Conservation (phyloP, 2,329 filamentous ascomycete genomes). For the Penicillium hesseltinei region DNA sequence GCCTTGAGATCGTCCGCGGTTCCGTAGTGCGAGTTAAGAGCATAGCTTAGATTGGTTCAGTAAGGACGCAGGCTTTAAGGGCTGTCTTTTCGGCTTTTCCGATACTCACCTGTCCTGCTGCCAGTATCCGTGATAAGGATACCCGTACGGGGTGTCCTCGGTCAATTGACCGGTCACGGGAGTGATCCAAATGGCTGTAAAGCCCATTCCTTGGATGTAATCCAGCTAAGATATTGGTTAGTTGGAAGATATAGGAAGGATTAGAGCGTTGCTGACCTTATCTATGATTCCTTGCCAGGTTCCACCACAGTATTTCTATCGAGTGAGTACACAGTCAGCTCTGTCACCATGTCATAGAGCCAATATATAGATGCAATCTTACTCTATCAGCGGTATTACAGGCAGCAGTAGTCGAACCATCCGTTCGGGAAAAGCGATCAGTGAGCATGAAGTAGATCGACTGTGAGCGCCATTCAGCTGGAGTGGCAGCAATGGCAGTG, state of each 20-base stretch:
- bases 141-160: slow-evolving; percentile 37
- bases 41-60: slow-evolving; percentile 32
- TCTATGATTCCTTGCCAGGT: slow-evolving; percentile 49
- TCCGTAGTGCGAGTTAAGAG: slow-evolving; percentile 60
- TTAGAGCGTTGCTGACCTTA: slow-evolving; percentile 20
- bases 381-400: slow-evolving; percentile 31
- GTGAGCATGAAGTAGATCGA: slow-evolving; percentile 49
- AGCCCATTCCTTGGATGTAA: slow-evolving; percentile 51
- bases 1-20: slow-evolving; percentile 58
- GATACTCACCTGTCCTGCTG: slow-evolving; percentile 46
- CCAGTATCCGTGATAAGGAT: slow-evolving; percentile 53
- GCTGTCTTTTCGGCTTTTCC: background rate
- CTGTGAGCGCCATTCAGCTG: slow-evolving; percentile 41
- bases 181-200: slow-evolving; percentile 52
- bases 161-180: slow-evolving; percentile 44
- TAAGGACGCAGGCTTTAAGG: background rate
- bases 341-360: background rate
- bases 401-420: slow-evolving; percentile 37
- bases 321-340: background rate
- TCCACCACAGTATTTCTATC: slow-evolving; percentile 42
- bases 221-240: slow-evolving; percentile 37
- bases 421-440: slow-evolving; percentile 45
- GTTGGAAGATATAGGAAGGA: background rate
- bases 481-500: slow-evolving; percentile 31
- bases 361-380: background rate